phyloP scores from a whole-genome alignment of 2,329 filamentous ascomycete genomes.

The Aspergillus floridensis region DNA sequence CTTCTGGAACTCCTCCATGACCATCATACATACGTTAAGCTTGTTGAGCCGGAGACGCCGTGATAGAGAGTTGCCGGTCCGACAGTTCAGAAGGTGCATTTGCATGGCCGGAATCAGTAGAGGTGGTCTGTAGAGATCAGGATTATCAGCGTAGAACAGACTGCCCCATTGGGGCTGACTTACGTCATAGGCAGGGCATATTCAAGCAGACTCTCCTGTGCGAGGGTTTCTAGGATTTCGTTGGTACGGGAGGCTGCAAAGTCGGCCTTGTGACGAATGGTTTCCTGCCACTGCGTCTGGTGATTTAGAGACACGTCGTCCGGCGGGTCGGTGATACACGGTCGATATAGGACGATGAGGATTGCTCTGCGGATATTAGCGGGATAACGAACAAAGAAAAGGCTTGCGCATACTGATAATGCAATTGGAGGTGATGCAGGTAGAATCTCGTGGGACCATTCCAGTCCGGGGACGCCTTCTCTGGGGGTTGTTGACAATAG shows the following conservation, averaged over 20 bases:
- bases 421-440: slow-evolving; percentile 28
- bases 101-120: slow-evolving; percentile 35
- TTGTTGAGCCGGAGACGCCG: slow-evolving; percentile 31
- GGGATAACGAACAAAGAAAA: no score
- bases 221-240: slow-evolving; percentile 26
- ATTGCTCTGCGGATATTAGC: slow-evolving; percentile 18
- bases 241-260: slow-evolving; percentile 29
- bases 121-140: slow-evolving; percentile 17
- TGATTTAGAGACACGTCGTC: slow-evolving; percentile 14
- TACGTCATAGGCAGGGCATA: slow-evolving; percentile 29
- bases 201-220: slow-evolving; percentile 22
- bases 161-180: slow-evolving; percentile 7
- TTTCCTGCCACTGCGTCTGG: slow-evolving; percentile 21
- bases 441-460: slow-evolving; percentile 19
- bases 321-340: slow-evolving; percentile 21
- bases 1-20: slow-evolving; percentile 32
- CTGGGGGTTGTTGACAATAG: slow-evolving; percentile 17
- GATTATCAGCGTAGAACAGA: background rate
- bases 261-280: slow-evolving; percentile 23
- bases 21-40: slow-evolving; percentile 32
- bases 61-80: slow-evolving; percentile 21
- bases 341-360: slow-evolving; percentile 30
- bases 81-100: slow-evolving; percentile 30
- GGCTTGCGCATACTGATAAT: slow-evolving; percentile 25
- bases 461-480: slow-evolving; percentile 11